Percentiles rank a stretch among this genome's conserved stretches.
Evolutionary conservation across 2,329 filamentous ascomycete genomes (phyloP).

Genomic region (Alternaria viburni): DNA sequence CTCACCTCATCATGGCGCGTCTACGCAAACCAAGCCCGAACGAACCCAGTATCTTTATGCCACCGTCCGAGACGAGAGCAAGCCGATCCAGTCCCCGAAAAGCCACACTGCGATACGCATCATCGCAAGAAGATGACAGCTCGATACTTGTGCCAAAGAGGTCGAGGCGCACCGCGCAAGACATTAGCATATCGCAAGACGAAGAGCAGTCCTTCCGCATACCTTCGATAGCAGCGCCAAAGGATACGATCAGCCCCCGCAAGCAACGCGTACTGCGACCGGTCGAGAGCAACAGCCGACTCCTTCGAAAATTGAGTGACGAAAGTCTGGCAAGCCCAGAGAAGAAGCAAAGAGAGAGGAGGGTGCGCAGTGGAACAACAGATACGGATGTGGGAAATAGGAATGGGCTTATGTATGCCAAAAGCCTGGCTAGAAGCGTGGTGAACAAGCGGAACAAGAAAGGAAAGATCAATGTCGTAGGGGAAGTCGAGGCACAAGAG

Average conservation of each 20-base stretch:
- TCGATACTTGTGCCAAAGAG: constrained; percentile 34
- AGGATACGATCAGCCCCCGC: constrained; percentile 26
- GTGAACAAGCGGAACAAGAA: constrained; percentile 26
- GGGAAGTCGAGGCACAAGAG: constrained; percentile 21
- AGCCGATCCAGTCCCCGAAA: constrained; percentile 40
- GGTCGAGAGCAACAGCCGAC: constrained; percentile 39
- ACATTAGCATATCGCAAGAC: constrained; percentile 30
- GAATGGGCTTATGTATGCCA: constrained; percentile 32
- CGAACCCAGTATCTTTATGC: constrained; percentile 30
- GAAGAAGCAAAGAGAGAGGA: constrained; percentile 26
- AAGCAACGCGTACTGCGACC: constrained; percentile 44
- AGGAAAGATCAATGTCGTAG: constrained; percentile 21
- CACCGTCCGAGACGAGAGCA: constrained; percentile 20
- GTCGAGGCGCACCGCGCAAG: constrained; percentile 32
- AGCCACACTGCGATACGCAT: constrained; percentile 15
- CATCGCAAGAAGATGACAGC: constrained; percentile 24
- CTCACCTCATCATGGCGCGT: constrained; percentile 37
- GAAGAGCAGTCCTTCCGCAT: constrained; percentile 30
- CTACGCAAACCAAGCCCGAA: constrained; percentile 41
- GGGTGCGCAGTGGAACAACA: constrained; percentile 18
- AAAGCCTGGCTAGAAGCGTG: constrained; percentile 36
- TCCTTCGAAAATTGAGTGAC: constrained; percentile 35
- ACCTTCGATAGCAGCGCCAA: constrained; percentile 22
- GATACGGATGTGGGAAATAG: constrained; percentile 25
- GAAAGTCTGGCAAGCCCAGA: constrained; percentile 41